Percentiles rank a stretch among this genome's conserved stretches.
phyloP scores from a whole-genome alignment of 2,329 filamentous ascomycete genomes.

The Raffaelea arxii region DNA sequence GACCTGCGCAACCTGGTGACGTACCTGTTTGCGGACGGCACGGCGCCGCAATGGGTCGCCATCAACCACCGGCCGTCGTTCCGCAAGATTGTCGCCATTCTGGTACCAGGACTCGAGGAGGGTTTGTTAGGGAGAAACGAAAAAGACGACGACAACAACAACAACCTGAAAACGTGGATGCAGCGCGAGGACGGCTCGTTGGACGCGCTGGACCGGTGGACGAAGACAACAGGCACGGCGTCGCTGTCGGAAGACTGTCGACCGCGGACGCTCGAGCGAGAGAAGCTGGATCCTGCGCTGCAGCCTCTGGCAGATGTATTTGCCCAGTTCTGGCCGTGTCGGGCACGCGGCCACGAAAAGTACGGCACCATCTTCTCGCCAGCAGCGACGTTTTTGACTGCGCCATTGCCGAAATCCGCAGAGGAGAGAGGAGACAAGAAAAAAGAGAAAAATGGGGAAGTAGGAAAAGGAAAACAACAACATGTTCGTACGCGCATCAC shows the following conservation, averaged over 20 bases:
- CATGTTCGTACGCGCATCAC: slow-evolving; percentile 77
- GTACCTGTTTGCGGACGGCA: slow-evolving; percentile 58
- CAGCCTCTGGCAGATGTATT: slow-evolving; percentile 74
- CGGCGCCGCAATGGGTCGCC: slow-evolving; percentile 55
- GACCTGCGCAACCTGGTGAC: slow-evolving; percentile 54
- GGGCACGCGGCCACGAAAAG: slow-evolving; percentile 72
- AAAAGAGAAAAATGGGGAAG: slow-evolving; percentile 30
- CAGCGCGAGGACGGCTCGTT: slow-evolving; percentile 22
- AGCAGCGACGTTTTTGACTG: slow-evolving; percentile 71
- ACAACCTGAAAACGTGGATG: too few species aligned
- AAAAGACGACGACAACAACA: too few species aligned
- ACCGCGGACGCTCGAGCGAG: slow-evolving; percentile 41
- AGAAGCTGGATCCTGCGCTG: slow-evolving; percentile 42
- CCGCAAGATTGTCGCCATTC: slow-evolving; percentile 75
- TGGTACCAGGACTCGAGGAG: slow-evolving; percentile 86
- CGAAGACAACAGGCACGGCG: slow-evolving; percentile 29
- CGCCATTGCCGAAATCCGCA: slow-evolving; percentile 58
- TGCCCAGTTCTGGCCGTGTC: slow-evolving; percentile 78
- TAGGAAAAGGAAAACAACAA: slow-evolving; percentile 46
- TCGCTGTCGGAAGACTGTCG: slow-evolving; percentile 42
- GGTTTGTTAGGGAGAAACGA: too few species aligned
- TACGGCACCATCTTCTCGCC: slow-evolving; percentile 78
- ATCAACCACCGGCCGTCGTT: slow-evolving; percentile 54
- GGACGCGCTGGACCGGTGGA: slow-evolving; percentile 21
- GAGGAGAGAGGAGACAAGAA: slow-evolving; percentile 62